Percentiles rank a stretch among this genome's conserved stretches.
Conservation (phyloP, 495 filamentous ascomycete species). For the Penicillium subrubescens region DNA sequence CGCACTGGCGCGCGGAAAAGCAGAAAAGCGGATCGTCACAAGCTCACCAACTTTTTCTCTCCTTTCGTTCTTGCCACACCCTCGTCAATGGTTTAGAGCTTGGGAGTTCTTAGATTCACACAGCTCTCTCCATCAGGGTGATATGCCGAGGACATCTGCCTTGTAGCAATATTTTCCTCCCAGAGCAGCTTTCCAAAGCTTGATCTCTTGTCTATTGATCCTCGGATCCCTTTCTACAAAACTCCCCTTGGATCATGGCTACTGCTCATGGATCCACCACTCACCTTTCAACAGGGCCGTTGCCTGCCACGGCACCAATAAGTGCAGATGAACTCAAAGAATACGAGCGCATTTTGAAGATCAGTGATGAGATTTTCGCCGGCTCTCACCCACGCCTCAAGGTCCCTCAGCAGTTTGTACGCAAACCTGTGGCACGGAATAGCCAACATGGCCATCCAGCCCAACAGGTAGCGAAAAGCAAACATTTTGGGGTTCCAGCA, state of each 20-base stretch:
- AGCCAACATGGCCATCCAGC: conserved; percentile 26
- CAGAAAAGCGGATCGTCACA: conserved; percentile 5
- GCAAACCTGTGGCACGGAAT: conserved; percentile 46
- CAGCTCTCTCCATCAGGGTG: not conserved
- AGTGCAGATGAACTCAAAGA: conserved; percentile 45
- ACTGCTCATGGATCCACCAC: conserved; percentile 33
- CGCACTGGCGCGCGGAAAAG: conserved; percentile 17
- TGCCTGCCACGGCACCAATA: conserved; percentile 34
- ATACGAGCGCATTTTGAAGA: conserved; percentile 72
- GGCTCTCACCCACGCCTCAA: conserved; percentile 76
- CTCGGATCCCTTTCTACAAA: conserved; percentile 12
- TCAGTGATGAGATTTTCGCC: conserved; percentile 75
- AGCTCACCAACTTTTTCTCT: conserved; percentile 17
- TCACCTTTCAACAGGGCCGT: conserved; percentile 41
- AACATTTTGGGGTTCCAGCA: conserved; percentile 25
- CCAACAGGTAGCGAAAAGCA: conserved; percentile 26
- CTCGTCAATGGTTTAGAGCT: not conserved
- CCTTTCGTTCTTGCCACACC: conserved; percentile 4
- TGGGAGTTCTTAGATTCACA: not conserved
- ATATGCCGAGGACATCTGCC: conserved; percentile 3
- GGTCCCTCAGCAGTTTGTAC: conserved; percentile 60
- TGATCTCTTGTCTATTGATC: conserved; percentile 1
- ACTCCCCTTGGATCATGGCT: conserved; percentile 38
- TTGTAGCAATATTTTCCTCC: not conserved
- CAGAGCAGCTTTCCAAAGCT: not conserved